Percentiles rank a stretch among this genome's conserved stretches.
phyloP scores from a whole-genome alignment of 345 rosid genomes.

The Citrus medica region DNA sequence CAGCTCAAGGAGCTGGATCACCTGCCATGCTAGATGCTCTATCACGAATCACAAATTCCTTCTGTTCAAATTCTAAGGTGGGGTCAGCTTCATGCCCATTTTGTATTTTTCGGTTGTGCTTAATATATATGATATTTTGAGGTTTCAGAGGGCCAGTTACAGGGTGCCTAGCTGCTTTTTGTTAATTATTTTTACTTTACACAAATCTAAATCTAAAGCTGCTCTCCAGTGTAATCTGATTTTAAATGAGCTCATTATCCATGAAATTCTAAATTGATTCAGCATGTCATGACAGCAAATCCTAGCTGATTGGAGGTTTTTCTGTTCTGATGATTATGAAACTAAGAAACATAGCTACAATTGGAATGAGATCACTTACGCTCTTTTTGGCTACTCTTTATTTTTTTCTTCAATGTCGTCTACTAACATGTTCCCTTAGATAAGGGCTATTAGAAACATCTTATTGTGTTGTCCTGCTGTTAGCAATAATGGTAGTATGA shows the following conservation, averaged over 20 bases:
- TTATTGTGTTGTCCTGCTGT: background rate
- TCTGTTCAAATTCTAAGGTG: constrained; percentile 73
- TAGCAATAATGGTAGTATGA: background rate
- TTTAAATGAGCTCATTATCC: background rate
- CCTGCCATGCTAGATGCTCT: constrained; percentile 94
- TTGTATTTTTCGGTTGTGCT: constrained; percentile 5
- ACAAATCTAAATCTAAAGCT: background rate
- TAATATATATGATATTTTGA: background rate
- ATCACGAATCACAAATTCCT: constrained; percentile 73
- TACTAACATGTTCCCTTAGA: background rate
- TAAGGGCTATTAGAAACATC: background rate
- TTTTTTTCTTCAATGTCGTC: background rate
- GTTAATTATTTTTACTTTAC: background rate
- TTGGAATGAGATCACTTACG: background rate
- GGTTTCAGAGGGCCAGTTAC: background rate
- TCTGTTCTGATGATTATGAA: background rate
- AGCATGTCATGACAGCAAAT: background rate
- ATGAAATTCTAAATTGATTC: background rate
- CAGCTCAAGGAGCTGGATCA: constrained; percentile 99
- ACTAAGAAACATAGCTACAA: background rate
- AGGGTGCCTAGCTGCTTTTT: background rate
- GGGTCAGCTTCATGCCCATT: constrained; percentile 5
- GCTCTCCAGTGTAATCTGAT: background rate
- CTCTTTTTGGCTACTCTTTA: background rate
- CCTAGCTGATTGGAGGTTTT: background rate